A percentile compares a stretch with the other conserved stretches of the same genome.
Conservation (phyloP, 257 asterid genomes). For the Plantago major region DNA sequence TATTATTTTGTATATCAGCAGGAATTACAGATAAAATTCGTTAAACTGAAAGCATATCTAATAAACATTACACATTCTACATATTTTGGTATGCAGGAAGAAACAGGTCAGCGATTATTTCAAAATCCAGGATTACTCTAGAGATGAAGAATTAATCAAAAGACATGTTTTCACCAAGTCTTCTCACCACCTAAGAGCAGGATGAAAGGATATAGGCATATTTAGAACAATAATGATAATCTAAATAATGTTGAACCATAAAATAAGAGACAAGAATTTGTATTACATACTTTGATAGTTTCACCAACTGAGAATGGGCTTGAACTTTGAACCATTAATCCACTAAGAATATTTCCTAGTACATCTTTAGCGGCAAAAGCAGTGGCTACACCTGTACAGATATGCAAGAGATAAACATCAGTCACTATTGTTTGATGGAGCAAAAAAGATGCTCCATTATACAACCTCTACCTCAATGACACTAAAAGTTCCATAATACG, state of each 20-base stretch:
- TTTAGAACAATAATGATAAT: slow-evolving; percentile 1
- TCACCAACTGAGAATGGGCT: slow-evolving; percentile 88
- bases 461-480: not conserved
- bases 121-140: too few relatives aligned
- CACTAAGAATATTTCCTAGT: slow-evolving; percentile 90
- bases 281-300: slow-evolving; percentile 64
- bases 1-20: too few relatives aligned
- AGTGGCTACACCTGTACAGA: slow-evolving; percentile 87
- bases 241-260: slow-evolving; percentile 12
- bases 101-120: too few relatives aligned
- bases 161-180: not conserved
- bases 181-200: slow-evolving; percentile 9
- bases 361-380: slow-evolving; percentile 92
- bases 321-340: slow-evolving; percentile 69
- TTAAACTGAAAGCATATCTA: not conserved
- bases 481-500: not conserved
- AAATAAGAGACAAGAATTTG: slow-evolving; percentile 10
- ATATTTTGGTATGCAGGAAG: not conserved
- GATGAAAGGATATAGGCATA: slow-evolving; percentile 1
- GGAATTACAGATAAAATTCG: slow-evolving; percentile 8
- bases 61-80: not conserved
- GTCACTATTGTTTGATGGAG: too few relatives aligned
- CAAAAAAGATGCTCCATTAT: not conserved
- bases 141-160: too few relatives aligned
- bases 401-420: slow-evolving; percentile 4